These are phyloP conservation scores for Anisodus tanguticus DNA, from an alignment of 257 asterid genomes.

Conservation along the genomic window DNA sequence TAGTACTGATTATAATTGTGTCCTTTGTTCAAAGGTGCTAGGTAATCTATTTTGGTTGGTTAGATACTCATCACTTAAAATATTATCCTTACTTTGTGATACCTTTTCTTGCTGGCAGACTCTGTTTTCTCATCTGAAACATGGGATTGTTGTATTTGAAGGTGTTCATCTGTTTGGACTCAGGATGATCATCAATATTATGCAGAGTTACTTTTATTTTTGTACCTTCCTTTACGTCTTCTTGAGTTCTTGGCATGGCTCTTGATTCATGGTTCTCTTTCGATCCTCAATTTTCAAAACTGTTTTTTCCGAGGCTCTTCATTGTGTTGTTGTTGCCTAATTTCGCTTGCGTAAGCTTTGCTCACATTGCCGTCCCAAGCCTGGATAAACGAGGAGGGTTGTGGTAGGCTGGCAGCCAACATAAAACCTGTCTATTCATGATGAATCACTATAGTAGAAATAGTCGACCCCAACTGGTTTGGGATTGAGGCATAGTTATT, in stretches of 20 bases:
- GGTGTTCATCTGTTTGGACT: not conserved
- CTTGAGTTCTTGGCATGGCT: not conserved
- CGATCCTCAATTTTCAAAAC: not conserved
- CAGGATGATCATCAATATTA: not conserved
- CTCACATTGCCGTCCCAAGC: not conserved
- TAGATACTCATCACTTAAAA: not conserved
- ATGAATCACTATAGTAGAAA: not conserved
- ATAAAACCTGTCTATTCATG: not conserved
- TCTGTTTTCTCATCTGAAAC: not conserved
- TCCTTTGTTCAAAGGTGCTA: not conserved
- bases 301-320: not conserved
- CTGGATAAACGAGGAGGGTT: not conserved
- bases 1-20: not conserved
- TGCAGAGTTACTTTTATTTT: not conserved
- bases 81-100: conserved; percentile 4
- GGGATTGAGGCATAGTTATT: not conserved
- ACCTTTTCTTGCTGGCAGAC: not conserved
- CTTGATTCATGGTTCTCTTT: not conserved
- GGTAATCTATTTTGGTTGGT: conserved; percentile 14
- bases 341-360: not conserved
- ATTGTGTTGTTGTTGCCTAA: not conserved
- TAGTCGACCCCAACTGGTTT: not conserved
- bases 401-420: not conserved
- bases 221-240: not conserved
- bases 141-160: not conserved